These are phyloP conservation scores for Blastocystis sp. DNA, from an alignment of 352 stramenopile species.

Conservation along the genomic window DNA sequence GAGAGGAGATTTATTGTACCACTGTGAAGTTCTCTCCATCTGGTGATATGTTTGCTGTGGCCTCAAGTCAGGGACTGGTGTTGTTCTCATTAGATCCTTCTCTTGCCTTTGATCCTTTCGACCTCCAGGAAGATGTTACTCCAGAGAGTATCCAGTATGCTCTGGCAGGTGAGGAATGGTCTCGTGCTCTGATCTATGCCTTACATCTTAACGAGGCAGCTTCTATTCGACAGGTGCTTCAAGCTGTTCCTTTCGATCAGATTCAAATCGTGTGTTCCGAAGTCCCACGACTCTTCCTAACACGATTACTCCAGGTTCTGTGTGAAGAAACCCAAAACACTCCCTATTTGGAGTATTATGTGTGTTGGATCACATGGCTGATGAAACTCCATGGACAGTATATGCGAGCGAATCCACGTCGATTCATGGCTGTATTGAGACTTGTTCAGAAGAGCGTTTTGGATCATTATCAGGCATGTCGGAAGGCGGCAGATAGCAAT, in stretches of 20 bases:
- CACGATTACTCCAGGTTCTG: slow-evolving; percentile 82
- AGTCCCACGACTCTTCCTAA: slow-evolving; percentile 81
- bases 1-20: slow-evolving; percentile 83
- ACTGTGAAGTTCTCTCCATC: slow-evolving; percentile 91
- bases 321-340: slow-evolving; percentile 82
- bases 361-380: slow-evolving; percentile 86
- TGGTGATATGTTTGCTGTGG: slow-evolving; percentile 86
- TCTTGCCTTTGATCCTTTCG: slow-evolving; percentile 94
- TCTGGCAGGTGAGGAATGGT: slow-evolving; percentile 78
- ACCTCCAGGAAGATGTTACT: slow-evolving; percentile 93
- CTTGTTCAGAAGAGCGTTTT: slow-evolving; percentile 78
- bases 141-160: slow-evolving; percentile 80
- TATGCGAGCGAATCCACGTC: slow-evolving; percentile 72
- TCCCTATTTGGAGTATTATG: slow-evolving; percentile 91
- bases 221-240: slow-evolving; percentile 81
- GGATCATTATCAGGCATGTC: slow-evolving; percentile 68
- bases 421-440: slow-evolving; percentile 75
- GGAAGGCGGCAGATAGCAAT: neutral
- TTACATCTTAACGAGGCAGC: slow-evolving; percentile 89
- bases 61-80: slow-evolving; percentile 91
- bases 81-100: slow-evolving; percentile 87
- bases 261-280: slow-evolving; percentile 81
- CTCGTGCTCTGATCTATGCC: slow-evolving; percentile 85
- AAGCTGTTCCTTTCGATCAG: slow-evolving; percentile 77
- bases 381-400: slow-evolving; percentile 83